Conservation (phyloP, 2,329 filamentous ascomycete species). For the Verticillium albo-atrum region DNA sequence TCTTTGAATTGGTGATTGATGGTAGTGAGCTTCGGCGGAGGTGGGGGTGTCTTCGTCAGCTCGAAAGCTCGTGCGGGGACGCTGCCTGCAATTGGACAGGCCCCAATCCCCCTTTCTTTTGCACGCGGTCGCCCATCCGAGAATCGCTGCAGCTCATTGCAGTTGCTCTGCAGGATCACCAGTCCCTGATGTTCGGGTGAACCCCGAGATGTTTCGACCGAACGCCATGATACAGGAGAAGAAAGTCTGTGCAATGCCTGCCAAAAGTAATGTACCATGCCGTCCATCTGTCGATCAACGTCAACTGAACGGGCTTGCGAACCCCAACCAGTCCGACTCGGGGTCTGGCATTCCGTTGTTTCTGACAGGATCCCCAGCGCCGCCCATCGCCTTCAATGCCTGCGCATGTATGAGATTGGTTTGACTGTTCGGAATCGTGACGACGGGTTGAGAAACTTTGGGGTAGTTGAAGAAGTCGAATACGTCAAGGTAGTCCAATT, state of each 20-base stretch:
- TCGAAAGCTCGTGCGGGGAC: neutral
- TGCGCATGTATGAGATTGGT: neutral
- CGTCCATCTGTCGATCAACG: neutral
- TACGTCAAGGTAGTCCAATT: constrained; percentile 38
- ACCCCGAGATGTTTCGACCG: neutral
- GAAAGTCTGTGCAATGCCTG: neutral
- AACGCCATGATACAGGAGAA: neutral
- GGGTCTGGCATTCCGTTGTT: constrained; percentile 20
- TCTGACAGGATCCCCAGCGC: constrained; percentile 14
- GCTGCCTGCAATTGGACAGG: neutral
- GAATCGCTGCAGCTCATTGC: neutral
- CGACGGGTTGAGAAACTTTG: constrained; percentile 19
- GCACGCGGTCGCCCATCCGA: neutral
- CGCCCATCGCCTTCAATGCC: constrained; percentile 15
- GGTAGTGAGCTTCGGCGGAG: neutral
- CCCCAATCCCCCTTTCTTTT: neutral
- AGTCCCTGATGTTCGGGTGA: neutral
- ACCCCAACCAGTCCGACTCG: constrained; percentile 25
- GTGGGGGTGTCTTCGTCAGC: neutral
- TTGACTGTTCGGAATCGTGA: constrained; percentile 17
- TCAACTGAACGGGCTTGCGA: constrained; percentile 9
- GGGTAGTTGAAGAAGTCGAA: constrained; percentile 43
- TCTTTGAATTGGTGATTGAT: neutral
- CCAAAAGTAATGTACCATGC: neutral
- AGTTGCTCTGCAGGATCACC: neutral